Evolutionary conservation across 2,329 filamentous ascomycete genomes (phyloP).

Genomic region (Byssothecium circinans): DNA sequence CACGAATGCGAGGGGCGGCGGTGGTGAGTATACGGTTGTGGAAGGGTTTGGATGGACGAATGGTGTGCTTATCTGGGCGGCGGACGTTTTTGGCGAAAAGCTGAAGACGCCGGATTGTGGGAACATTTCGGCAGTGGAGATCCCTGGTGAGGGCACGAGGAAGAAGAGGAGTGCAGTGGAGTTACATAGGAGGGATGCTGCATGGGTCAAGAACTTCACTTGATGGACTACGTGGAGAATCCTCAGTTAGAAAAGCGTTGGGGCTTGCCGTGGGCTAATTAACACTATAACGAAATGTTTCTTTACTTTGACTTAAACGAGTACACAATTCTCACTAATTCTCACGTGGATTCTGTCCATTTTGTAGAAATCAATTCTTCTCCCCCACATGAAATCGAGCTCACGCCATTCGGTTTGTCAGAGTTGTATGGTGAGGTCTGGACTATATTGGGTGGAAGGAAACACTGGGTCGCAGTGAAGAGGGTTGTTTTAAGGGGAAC

Average conservation of each 20-base stretch:
- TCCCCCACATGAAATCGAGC: too few species aligned
- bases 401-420: too few species aligned
- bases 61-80: conserved; percentile 67
- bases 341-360: too few species aligned
- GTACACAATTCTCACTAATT: too few species aligned
- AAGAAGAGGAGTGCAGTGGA: conserved; percentile 38
- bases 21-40: conserved; percentile 70
- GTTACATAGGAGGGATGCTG: conserved; percentile 31
- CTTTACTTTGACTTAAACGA: too few species aligned
- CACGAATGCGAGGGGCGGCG: conserved; percentile 63
- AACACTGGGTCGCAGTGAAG: too few species aligned
- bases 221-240: too few species aligned
- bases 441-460: too few species aligned
- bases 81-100: conserved; percentile 61
- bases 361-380: too few species aligned
- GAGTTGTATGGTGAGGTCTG: too few species aligned
- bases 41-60: conserved; percentile 74
- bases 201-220: conserved; percentile 34
- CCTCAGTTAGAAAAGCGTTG: too few species aligned
- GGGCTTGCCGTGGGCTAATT: not conserved
- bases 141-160: conserved; percentile 11
- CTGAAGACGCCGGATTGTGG: conserved; percentile 56
- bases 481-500: too few species aligned
- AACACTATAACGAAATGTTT: not conserved
- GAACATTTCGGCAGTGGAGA: conserved; percentile 34